Evolutionary conservation across 805 yeast species (phyloP), one percentile per base, ranked within the genome.

Genomic region (Kodamaea restingae): DNA sequence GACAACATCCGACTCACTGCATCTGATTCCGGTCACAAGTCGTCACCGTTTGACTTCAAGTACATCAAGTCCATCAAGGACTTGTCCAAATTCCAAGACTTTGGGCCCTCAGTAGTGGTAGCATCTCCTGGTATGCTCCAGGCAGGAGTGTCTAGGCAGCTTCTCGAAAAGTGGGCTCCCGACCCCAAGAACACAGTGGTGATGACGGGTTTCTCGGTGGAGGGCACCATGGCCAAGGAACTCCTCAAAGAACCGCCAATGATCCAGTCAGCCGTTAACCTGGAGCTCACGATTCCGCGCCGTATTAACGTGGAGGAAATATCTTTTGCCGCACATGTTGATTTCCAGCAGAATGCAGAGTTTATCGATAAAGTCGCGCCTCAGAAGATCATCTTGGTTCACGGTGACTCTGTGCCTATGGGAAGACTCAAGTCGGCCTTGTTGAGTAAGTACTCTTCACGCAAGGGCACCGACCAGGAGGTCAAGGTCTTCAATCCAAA

Each of bases 251-350:
- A 90, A 51, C 98, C 99, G 1, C 77, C 78, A 27, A 84, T 87
- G n/a, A 87, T 93, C 35, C 95, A 93, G 1, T 83, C 97, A 0
- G 66, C 79, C 17, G 67, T 71, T n/a, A 87, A 86, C 48, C 86
- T 95, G 0, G 96, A 88, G 44, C 65, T 81, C 14, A 76, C 79
- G 43, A 83, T 93, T 29, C 97, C 98, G 4, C 78, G 98, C 54
- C 73, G 97, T 47, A 64, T 95, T 40, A 77, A 76, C 34, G 81
- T 93, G 12, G 97, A 91, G 48, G 99, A 93, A 60, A 83, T 93
- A 3, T 90, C 98, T 1, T 93, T 93, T 71, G 98, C 98, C n/a
- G 99, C 99, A 0, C 99, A 93, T 62, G 99, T 93, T 15, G 99
- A 93, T 58, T 93, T 84, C 61, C 88, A 85, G 52, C 96, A 93